These are phyloP conservation scores for Pestalotiopsis sp. DNA, from an alignment of 2,329 filamentous ascomycete genomes.

Conservation along the genomic window DNA sequence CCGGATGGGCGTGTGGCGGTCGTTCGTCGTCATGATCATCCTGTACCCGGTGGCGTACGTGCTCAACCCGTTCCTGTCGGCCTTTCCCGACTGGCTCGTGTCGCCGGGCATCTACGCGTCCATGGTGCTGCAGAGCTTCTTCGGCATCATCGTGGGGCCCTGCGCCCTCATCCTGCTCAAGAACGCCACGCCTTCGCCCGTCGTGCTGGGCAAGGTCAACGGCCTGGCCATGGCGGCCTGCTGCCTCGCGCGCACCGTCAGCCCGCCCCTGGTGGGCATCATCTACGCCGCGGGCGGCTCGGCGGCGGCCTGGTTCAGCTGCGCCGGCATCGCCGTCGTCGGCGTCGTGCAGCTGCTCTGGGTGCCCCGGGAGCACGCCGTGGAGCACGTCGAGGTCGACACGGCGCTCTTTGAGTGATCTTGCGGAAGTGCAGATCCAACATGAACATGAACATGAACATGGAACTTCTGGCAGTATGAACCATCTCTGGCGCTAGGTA, in stretches of 20 bases:
- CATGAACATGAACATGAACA: background rate
- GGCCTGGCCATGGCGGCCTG: slow-evolving; percentile 73
- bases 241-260: slow-evolving; percentile 71
- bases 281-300: slow-evolving; percentile 65
- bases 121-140: slow-evolving; percentile 66
- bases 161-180: slow-evolving; percentile 73
- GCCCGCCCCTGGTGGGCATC: slow-evolving; percentile 69
- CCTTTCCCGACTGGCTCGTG: slow-evolving; percentile 55
- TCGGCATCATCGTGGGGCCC: slow-evolving; percentile 70
- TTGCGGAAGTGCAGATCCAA: too few relatives aligned
- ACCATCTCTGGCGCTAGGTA: background rate
- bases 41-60: slow-evolving; percentile 71
- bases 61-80: slow-evolving; percentile 68
- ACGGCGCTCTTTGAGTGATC: slow-evolving; percentile 3
- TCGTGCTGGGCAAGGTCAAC: slow-evolving; percentile 71
- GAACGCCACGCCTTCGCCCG: slow-evolving; percentile 66
- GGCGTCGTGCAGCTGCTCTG: slow-evolving; percentile 33
- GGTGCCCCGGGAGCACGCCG: slow-evolving; percentile 32
- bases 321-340: slow-evolving; percentile 30
- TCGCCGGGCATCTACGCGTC: slow-evolving; percentile 69
- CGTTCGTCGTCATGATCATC: slow-evolving; percentile 66
- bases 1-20: slow-evolving; percentile 67
- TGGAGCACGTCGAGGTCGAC: slow-evolving; percentile 18
- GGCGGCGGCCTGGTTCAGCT: slow-evolving; percentile 45
- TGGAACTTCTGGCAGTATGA: background rate